phyloP scores from a whole-genome alignment of 2,329 filamentous ascomycete species.

The Fusarium praegraminearum region DNA sequence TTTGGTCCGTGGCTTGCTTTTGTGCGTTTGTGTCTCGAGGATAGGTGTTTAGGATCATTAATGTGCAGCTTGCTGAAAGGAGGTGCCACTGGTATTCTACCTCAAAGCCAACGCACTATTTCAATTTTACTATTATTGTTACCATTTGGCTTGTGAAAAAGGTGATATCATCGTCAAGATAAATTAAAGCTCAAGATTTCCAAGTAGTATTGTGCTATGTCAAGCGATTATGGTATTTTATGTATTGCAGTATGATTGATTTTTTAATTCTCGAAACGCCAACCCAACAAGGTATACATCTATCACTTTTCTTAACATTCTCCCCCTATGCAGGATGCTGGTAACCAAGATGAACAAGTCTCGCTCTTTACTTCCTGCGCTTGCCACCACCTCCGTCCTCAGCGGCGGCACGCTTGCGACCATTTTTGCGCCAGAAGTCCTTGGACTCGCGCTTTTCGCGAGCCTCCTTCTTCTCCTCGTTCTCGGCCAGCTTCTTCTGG shows the following conservation, averaged over 20 bases:
- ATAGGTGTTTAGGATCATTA: conserved; percentile 49
- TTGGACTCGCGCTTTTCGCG: conserved; percentile 92
- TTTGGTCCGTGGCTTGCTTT: conserved; percentile 41
- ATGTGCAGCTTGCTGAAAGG: conserved; percentile 42
- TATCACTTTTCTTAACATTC: conserved; percentile 27
- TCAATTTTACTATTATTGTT: conserved; percentile 31
- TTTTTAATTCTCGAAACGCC: conserved; percentile 44
- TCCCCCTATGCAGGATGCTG: conserved; percentile 2
- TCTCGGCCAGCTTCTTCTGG: conserved; percentile 83
- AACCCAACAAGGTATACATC: conserved; percentile 43
- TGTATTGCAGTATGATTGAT: conserved; percentile 14
- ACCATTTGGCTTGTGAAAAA: not conserved
- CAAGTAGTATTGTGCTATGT: conserved; percentile 4
- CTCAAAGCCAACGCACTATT: conserved; percentile 41
- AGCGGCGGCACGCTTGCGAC: conserved; percentile 71
- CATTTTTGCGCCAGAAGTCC: conserved; percentile 93
- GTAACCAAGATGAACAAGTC: not conserved
- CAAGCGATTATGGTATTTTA: not conserved
- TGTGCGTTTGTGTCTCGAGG: conserved; percentile 41
- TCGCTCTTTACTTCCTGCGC: conserved; percentile 48
- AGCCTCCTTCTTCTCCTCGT: conserved; percentile 84
- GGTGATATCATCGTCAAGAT: not conserved
- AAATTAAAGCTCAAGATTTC: not conserved
- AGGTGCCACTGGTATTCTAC: conserved; percentile 18
- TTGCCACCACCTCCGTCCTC: conserved; percentile 57